Evolutionary conservation across 1,284 basidiomycete genomes (phyloP), one percentile per base, ranked within the genome.

Genomic region (Earliella scabrosa): DNA sequence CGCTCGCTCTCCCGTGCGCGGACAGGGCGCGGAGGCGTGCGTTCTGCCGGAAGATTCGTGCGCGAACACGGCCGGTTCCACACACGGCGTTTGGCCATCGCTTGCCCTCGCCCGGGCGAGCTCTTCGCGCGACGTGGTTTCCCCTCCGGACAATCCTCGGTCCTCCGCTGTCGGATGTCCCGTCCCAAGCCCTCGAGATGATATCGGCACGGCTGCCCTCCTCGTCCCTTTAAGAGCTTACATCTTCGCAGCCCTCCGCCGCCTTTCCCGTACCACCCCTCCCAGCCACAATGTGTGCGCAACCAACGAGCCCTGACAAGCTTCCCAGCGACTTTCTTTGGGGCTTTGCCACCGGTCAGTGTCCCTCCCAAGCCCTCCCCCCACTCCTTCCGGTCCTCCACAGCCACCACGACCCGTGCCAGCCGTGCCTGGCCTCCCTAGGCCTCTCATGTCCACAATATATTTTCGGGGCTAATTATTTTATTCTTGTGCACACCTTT

Each of bases 341-440:
- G 80, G 88, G 87, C 48, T 88, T 87, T 64, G 86, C 87, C 4
- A 90, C 89, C 18, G 87, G 87, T 82, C 47, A 59, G 59, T 54
- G 45, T 35, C 54, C 23, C 41, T 34, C 51, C 60, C 41, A 3
- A 34, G 24, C 45, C 32, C 9, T 18, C n/a, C 21, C 38, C n/a
- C n/a, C 20, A 40, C 14, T n/a, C n/a, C n/a, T n/a, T n/a, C n/a
- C n/a, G n/a, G n/a, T n/a, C n/a, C n/a, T n/a, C n/a, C n/a, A n/a
- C n/a, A n/a, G n/a, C 8, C 11, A 14, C 24, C 31, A 23, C 36
- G 29, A 20, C n/a, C 20, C 14, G 35, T 36, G n/a, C 16, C 35
- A 9, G 5, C 35, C 35, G n/a, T n/a, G n/a, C n/a, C n/a, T n/a
- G n/a, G n/a, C n/a, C n/a, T n/a, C n/a, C n/a, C n/a, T n/a, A n/a